A percentile compares a stretch with the other conserved stretches of the same genome.
Conservation (phyloP, 208 protist species). For the Tetramitus jugosus region DNA sequence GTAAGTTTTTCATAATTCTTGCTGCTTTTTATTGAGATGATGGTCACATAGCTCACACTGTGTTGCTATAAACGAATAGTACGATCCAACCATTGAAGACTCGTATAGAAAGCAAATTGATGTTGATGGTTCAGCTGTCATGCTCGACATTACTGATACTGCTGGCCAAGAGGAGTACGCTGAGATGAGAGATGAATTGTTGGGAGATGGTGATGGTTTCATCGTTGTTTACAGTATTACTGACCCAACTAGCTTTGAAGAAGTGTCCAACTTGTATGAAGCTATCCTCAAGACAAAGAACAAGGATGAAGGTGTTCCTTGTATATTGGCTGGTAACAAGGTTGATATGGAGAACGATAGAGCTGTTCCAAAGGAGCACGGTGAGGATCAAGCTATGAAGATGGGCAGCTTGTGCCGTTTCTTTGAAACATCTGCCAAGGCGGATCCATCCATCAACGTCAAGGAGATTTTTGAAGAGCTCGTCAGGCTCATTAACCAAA, state of each 20-base stretch:
- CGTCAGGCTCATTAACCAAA: conserved; percentile 1
- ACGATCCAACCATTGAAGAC: conserved; percentile 43
- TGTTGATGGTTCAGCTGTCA: conserved; percentile 30
- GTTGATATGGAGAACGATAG: conserved; percentile 24
- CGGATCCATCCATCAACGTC: conserved; percentile 24
- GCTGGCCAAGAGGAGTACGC: conserved; percentile 38
- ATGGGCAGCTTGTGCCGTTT: conserved; percentile 17
- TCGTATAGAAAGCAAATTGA: conserved; percentile 24
- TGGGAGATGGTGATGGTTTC: conserved; percentile 31
- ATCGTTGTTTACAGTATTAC: conserved; percentile 36
- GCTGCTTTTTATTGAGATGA: too few species aligned
- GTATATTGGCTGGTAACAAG: conserved; percentile 29
- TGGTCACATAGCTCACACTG: too few species aligned
- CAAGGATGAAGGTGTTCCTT: not conserved
- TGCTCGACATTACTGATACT: conserved; percentile 44
- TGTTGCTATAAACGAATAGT: too few species aligned
- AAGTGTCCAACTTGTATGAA: conserved; percentile 30
- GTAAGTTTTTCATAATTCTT: too few species aligned
- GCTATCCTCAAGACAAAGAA: conserved; percentile 10
- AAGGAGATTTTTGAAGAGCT: conserved; percentile 29
- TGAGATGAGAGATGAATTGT: not conserved
- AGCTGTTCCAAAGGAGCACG: conserved; percentile 16
- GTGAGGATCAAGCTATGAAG: conserved; percentile 19
- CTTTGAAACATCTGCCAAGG: conserved; percentile 33
- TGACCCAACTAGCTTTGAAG: conserved; percentile 36